Evolutionary conservation across 2,329 filamentous ascomycete genomes (phyloP).

Genomic region (Pestalotiopsis sp.): DNA sequence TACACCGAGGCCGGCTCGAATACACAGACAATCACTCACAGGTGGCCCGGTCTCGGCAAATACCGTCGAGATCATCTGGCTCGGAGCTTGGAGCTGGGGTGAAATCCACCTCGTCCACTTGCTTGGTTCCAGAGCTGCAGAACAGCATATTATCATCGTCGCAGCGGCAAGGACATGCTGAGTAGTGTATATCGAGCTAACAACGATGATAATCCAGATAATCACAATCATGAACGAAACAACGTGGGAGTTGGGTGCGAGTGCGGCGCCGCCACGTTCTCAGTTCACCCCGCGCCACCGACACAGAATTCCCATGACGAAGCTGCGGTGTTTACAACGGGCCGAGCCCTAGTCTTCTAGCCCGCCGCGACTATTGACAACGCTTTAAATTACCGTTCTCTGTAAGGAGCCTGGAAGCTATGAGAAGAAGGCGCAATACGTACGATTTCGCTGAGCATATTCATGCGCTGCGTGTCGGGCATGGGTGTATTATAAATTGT

Average conservation of each 20-base stretch:
- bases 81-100: neutral
- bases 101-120: neutral
- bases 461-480: neutral
- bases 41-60: neutral
- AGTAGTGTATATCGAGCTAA: neutral
- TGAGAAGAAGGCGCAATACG: neutral
- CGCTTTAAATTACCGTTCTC: neutral
- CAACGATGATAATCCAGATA: neutral
- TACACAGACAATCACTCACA: neutral
- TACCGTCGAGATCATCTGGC: neutral
- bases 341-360: neutral
- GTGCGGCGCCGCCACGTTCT: neutral
- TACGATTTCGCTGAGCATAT: neutral
- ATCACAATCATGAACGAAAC: neutral
- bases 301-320: neutral
- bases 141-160: neutral
- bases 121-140: neutral
- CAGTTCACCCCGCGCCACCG: neutral
- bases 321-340: neutral
- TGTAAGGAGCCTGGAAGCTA: neutral
- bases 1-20: neutral
- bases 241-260: neutral
- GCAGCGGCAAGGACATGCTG: neutral
- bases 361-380: neutral
- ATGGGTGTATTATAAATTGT: neutral